These are phyloP conservation scores for Fragaria ananassa DNA, from an alignment of 306 rosid species.

Conservation along the genomic window DNA sequence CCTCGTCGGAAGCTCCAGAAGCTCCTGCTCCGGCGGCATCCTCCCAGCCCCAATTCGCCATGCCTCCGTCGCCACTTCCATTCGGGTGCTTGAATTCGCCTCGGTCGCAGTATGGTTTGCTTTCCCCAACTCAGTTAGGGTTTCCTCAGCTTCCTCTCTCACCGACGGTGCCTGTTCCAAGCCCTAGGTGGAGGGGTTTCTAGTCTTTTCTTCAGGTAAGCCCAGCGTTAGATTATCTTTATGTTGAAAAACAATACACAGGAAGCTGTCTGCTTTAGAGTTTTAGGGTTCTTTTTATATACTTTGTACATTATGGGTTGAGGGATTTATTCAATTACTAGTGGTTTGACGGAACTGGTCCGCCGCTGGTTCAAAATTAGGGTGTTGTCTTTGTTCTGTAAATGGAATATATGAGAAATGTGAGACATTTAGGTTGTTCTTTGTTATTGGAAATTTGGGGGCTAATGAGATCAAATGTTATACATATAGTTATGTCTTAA, in stretches of 20 bases:
- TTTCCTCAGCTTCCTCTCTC: constrained; percentile 91
- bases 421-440: constrained; percentile 38
- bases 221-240: neutral
- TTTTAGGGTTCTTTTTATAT: constrained; percentile 21
- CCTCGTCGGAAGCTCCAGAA: neutral
- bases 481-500: constrained; percentile 30
- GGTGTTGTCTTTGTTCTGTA: constrained; percentile 66
- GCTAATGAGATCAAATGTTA: constrained; percentile 22
- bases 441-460: constrained; percentile 20
- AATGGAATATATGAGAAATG: constrained; percentile 52
- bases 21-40: constrained; percentile 20
- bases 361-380: constrained; percentile 34
- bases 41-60: constrained; percentile 37
- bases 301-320: constrained; percentile 51
- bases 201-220: constrained; percentile 40
- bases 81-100: constrained; percentile 91
- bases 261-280: constrained; percentile 28
- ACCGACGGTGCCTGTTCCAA: constrained; percentile 73
- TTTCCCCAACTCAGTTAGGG: constrained; percentile 72
- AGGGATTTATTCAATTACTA: constrained; percentile 49
- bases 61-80: constrained; percentile 65
- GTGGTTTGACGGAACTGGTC: constrained; percentile 39
- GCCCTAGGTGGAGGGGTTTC: constrained; percentile 77
- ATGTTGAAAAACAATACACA: neutral
- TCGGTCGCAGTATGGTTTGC: constrained; percentile 53